A percentile compares a stretch with the other conserved stretches of the same genome.
Evolutionary conservation across 148 eudicot species (phyloP).

Genomic region (Gaultheria prostrata): DNA sequence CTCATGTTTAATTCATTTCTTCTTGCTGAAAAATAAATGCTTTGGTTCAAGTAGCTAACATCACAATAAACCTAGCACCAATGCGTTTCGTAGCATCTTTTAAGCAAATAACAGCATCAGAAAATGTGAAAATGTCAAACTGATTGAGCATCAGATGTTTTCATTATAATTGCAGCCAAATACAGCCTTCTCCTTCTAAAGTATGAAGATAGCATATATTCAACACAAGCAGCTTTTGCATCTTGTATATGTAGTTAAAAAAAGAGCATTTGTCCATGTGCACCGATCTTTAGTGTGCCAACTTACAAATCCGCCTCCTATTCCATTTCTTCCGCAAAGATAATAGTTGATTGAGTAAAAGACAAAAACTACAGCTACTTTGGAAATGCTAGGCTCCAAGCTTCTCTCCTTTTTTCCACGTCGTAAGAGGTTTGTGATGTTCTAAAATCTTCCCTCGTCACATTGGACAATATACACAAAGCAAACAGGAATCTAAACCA

Average conservation of each 20-base stretch:
- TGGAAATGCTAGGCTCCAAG: neutral
- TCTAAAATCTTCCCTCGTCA: neutral
- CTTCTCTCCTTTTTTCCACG: neutral
- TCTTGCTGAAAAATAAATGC: neutral
- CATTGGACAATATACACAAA: neutral
- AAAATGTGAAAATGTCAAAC: neutral
- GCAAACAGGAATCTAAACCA: neutral
- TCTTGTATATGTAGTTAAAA: neutral
- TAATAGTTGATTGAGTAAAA: neutral
- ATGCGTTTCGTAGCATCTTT: neutral
- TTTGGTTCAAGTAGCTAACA: neutral
- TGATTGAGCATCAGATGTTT: slow-evolving; percentile 2
- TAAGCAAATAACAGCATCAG: neutral
- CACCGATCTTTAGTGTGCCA: neutral
- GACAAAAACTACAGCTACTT: neutral
- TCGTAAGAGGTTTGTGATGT: neutral
- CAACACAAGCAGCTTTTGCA: neutral
- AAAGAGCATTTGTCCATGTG: neutral
- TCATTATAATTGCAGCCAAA: neutral
- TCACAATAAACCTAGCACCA: neutral
- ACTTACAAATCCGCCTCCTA: neutral
- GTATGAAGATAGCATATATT: neutral
- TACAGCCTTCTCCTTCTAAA: neutral
- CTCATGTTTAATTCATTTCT: neutral
- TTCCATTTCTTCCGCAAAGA: neutral